Evolutionary conservation across 768 basidiomycete genomes (phyloP).

Genomic region (Naematelia encephala): DNA sequence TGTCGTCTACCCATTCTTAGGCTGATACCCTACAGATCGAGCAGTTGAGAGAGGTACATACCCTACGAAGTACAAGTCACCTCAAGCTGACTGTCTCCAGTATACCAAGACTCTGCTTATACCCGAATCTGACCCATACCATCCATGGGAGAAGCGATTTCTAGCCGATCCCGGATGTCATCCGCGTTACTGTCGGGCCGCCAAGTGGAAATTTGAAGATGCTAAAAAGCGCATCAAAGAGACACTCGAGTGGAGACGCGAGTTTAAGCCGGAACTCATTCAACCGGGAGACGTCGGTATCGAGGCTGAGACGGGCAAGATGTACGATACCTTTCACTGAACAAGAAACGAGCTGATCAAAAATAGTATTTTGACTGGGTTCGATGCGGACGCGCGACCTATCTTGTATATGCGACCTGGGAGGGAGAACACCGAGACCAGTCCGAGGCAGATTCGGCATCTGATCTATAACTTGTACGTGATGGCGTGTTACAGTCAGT

Average conservation of each 20-base stretch:
- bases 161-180: constrained; percentile 63
- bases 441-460: constrained; percentile 75
- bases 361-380: constrained; percentile 71
- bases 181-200: constrained; percentile 75
- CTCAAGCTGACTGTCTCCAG: constrained; percentile 52
- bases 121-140: constrained; percentile 66
- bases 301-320: constrained; percentile 82
- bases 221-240: constrained; percentile 72
- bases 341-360: neutral
- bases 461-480: constrained; percentile 75
- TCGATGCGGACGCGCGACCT: constrained; percentile 80
- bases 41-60: constrained; percentile 61
- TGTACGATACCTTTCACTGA: constrained; percentile 56
- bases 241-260: constrained; percentile 79
- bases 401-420: constrained; percentile 86
- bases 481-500: neutral
- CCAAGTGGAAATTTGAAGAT: constrained; percentile 76
- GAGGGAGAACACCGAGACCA: constrained; percentile 74
- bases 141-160: constrained; percentile 75
- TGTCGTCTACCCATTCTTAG: neutral
- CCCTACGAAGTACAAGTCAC: constrained; percentile 3
- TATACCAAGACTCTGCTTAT: constrained; percentile 65
- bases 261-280: constrained; percentile 80
- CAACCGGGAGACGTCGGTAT: constrained; percentile 69
- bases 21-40: constrained; percentile 54